phyloP scores from a whole-genome alignment of 345 rosid genomes.

The Crucihimalaya himalaica region DNA sequence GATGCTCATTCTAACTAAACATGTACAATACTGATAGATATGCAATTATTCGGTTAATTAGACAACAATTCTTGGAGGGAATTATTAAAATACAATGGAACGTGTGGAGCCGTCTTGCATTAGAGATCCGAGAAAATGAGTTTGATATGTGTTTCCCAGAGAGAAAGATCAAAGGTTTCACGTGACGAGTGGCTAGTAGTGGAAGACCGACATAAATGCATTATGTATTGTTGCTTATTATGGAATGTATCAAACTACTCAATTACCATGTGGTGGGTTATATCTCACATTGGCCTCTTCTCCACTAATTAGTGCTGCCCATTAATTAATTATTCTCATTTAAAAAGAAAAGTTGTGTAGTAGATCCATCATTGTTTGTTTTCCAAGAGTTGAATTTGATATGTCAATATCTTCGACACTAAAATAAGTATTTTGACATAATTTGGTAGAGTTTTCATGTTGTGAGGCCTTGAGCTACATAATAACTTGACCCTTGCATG shows the following conservation, averaged over 20 bases:
- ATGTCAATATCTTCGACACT: background rate
- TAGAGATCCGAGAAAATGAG: conserved; percentile 20
- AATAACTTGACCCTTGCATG: background rate
- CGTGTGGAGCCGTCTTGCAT: conserved; percentile 16
- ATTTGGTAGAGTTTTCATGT: background rate
- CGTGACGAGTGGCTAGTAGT: conserved; percentile 32
- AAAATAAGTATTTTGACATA: background rate
- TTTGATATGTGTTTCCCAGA: background rate
- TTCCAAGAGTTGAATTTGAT: background rate
- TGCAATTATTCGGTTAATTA: background rate
- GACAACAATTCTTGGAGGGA: conserved; percentile 1
- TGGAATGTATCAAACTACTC: conserved; percentile 36
- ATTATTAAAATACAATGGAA: background rate
- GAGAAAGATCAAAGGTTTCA: conserved; percentile 32
- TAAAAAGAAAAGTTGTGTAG: too few relatives aligned
- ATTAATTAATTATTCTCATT: conserved; percentile 22
- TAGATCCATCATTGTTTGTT: conserved; percentile 8
- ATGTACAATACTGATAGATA: background rate
- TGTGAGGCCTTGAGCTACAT: background rate
- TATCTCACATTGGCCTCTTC: conserved; percentile 27
- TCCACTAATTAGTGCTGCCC: conserved; percentile 33
- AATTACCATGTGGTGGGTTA: conserved; percentile 40
- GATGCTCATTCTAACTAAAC: background rate
- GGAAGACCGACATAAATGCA: conserved; percentile 32
- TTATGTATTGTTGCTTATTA: conserved; percentile 36